phyloP scores from a whole-genome alignment of 2,329 filamentous ascomycete species.

The Xylariaceae sp. region DNA sequence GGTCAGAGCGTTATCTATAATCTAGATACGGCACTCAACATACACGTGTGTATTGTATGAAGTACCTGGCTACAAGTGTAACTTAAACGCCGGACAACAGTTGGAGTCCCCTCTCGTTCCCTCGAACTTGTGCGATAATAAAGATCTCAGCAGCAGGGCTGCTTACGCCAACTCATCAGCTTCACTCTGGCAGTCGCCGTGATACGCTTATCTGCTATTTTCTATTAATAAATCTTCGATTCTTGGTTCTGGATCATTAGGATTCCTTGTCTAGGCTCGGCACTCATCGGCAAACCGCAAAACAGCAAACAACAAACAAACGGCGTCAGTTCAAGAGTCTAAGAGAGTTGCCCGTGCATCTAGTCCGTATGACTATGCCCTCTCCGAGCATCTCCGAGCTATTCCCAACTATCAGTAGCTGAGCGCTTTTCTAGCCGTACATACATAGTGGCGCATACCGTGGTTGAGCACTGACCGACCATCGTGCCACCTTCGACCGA shows the following conservation, averaged over 20 bases:
- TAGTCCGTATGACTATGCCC: conserved; percentile 21
- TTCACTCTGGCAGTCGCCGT: too few species aligned
- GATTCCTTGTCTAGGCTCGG: not conserved
- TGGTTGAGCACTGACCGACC: not conserved
- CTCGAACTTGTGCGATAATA: not conserved
- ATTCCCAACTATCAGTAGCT: not conserved
- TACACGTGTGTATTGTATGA: not conserved
- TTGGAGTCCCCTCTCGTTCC: not conserved
- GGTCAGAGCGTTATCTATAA: not conserved
- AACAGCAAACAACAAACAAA: conserved; percentile 5
- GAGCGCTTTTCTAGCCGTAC: conserved; percentile 9
- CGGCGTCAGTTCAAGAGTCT: not conserved
- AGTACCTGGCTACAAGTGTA: not conserved
- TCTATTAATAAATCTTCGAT: not conserved
- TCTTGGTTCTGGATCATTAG: not conserved
- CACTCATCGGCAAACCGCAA: conserved; percentile 1
- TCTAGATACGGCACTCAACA: not conserved
- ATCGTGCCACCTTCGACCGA: not conserved
- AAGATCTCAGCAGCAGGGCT: not conserved
- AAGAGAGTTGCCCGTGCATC: conserved; percentile 2
- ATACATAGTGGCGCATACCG: conserved; percentile 6
- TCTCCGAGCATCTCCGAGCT: conserved; percentile 8
- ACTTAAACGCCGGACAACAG: not conserved
- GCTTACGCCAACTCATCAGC: not conserved
- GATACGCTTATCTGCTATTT: too few species aligned